phyloP scores from a whole-genome alignment of 306 rosid species.

The Erythrophleum fordii region DNA sequence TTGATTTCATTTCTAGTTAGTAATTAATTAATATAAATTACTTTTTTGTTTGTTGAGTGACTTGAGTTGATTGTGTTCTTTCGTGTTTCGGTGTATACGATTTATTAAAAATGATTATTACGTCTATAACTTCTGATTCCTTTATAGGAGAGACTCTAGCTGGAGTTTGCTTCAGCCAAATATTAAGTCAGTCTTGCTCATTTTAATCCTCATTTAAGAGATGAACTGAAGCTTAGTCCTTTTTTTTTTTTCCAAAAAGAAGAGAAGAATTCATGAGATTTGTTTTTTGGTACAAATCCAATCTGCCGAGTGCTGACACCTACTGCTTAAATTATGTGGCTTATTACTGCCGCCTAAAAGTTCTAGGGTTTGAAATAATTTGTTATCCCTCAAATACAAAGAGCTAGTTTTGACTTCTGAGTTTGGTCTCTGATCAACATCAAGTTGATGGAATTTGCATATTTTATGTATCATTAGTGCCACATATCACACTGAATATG shows the following conservation, averaged over 20 bases:
- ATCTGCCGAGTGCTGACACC: background rate
- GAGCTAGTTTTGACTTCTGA: background rate
- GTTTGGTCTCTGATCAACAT: conserved; percentile 7
- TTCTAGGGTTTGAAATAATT: background rate
- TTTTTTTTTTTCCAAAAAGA: background rate
- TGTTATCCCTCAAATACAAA: background rate
- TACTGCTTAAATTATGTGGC: background rate
- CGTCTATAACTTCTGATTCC: background rate
- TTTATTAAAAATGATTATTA: background rate
- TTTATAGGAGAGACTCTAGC: background rate
- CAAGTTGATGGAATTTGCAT: background rate
- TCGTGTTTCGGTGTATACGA: background rate
- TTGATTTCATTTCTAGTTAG: conserved; percentile 3
- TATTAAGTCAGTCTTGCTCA: background rate
- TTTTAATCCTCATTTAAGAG: background rate
- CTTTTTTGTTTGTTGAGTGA: background rate
- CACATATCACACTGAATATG: background rate
- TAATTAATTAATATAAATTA: background rate
- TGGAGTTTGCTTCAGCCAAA: background rate
- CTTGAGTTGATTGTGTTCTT: background rate
- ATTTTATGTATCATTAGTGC: background rate
- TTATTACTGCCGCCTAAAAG: too few relatives aligned
- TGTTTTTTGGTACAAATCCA: background rate
- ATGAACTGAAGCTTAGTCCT: background rate
- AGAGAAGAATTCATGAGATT: background rate